Base-by-base conservation (phyloP, 129 eudicot species). In the Pittosporum tobira region DNA sequence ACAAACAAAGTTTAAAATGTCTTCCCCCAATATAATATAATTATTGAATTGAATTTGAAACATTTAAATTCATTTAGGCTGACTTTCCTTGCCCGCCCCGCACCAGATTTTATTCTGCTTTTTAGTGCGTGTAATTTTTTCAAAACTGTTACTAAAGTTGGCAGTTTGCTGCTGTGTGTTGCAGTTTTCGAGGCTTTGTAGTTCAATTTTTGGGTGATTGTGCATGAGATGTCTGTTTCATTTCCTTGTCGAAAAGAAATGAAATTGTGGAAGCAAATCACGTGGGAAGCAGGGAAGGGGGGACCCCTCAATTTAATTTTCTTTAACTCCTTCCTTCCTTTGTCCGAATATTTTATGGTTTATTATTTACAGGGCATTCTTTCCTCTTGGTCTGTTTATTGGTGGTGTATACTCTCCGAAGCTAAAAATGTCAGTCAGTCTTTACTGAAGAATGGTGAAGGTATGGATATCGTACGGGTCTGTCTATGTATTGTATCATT, bases 401-500 rank as follows among this genome's bases (percentile, higher is more conserved):
- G 64, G 28, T 60, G 43, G 48, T 51, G 31, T 26, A 23, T 30
- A 19, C 24, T 22, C 12, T 49, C 14, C 58, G 26, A 11, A 24
- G 36, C 26, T 13, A 26, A 14, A 13, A 6, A 27, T 5, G 52
- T 44, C 23, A 2, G 10, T 25, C 30, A 53, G 45, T 61, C 6
- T 60, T n/a, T n/a, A n/a, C n/a, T n/a, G 49, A 48, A 44, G 63
- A 65, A 34, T 27, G 48, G 40, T 31, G 36, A 27, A 71, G 73
- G 77, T 64, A 72, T 68, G 82, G 78, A 43, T 45, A 42, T 70
- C 68, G 26, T 73, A 29, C 81, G 78, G 88, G 94, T 85, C 43
- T 15, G 64, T 38, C 38, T 60, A 61, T 34, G 7, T 6, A 34
- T 34, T 12, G 40, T 12, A 6, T 34, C 10, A 34, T 34, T 6